A percentile compares a stretch with the other conserved stretches of the same genome.
These are phyloP conservation scores for Aspergillus neotritici DNA, from an alignment of 2,329 filamentous ascomycete genomes.

Conservation along the genomic window DNA sequence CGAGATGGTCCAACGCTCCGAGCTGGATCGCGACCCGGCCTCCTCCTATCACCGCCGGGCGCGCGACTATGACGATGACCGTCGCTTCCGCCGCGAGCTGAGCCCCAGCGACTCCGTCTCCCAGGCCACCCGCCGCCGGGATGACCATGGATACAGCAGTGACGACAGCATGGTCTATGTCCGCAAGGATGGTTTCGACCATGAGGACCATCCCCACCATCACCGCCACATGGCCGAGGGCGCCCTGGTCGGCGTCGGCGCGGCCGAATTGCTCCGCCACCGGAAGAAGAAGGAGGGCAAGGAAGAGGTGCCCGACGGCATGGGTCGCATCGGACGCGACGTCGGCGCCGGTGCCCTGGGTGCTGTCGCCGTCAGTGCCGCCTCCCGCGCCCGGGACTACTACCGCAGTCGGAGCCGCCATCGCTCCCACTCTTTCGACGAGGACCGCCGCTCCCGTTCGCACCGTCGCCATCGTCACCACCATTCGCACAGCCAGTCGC, in stretches of 20 bases:
- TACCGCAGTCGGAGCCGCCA: slow-evolving; percentile 44
- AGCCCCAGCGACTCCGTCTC: slow-evolving; percentile 51
- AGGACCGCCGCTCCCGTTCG: slow-evolving; percentile 31
- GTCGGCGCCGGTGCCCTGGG: slow-evolving; percentile 58
- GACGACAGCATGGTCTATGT: slow-evolving; percentile 60
- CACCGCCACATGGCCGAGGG: slow-evolving; percentile 58
- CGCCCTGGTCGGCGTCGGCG: slow-evolving; percentile 55
- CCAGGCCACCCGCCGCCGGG: slow-evolving; percentile 40
- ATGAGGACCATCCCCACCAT: slow-evolving; percentile 46
- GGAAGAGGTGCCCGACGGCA: slow-evolving; percentile 47
- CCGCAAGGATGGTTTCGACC: slow-evolving; percentile 44
- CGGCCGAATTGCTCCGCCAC: slow-evolving; percentile 55
- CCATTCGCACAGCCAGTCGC: slow-evolving; percentile 24
- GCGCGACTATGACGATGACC: slow-evolving; percentile 50
- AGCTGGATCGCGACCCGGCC: slow-evolving; percentile 52
- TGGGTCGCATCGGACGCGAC: slow-evolving; percentile 46
- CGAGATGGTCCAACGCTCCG: slow-evolving; percentile 55
- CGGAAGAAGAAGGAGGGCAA: slow-evolving; percentile 52
- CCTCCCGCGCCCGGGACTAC: slow-evolving; percentile 47
- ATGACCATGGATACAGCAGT: slow-evolving; percentile 47
- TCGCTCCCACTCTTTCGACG: slow-evolving; percentile 38
- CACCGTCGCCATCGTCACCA: slow-evolving; percentile 30
- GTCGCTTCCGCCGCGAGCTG: slow-evolving; percentile 41
- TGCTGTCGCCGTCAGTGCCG: slow-evolving; percentile 55
- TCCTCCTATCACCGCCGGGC: slow-evolving; percentile 58